These are phyloP conservation scores for Phalaenopsis hybrid DNA, from an alignment of 116 monocot genomes.

Conservation along the genomic window DNA sequence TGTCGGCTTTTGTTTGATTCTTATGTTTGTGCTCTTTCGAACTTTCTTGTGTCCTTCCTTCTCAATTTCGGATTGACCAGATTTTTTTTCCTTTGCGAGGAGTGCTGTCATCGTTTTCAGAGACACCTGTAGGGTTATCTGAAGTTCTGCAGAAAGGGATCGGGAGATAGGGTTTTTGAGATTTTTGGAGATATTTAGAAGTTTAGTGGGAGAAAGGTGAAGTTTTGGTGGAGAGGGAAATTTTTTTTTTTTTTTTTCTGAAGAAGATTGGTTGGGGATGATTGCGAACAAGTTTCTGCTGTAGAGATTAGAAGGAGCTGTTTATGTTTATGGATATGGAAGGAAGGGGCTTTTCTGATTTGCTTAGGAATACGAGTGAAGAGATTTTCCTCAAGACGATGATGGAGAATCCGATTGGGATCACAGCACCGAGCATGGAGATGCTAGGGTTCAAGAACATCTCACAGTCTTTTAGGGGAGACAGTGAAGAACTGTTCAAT, in stretches of 20 bases:
- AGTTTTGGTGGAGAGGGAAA: neutral
- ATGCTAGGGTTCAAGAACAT: slow-evolving; percentile 59
- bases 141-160: neutral
- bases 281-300: neutral
- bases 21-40: neutral
- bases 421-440: slow-evolving; percentile 52
- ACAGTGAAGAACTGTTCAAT: slow-evolving; percentile 62
- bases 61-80: neutral
- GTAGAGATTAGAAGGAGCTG: slow-evolving; percentile 4
- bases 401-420: slow-evolving; percentile 52
- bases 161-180: neutral
- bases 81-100: neutral
- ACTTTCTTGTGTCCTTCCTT: slow-evolving; percentile 4
- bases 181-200: neutral
- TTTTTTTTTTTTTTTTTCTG: neutral
- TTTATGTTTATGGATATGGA: slow-evolving; percentile 35
- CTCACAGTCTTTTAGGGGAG: slow-evolving; percentile 39
- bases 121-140: neutral
- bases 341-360: slow-evolving; percentile 46
- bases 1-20: neutral
- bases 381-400: slow-evolving; percentile 49
- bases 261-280: neutral
- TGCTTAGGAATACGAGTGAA: slow-evolving; percentile 49
- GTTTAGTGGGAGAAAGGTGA: neutral
- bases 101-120: neutral